A percentile compares a stretch with the other conserved stretches of the same genome.
phyloP scores from a whole-genome alignment of 2,329 filamentous ascomycete genomes.

The Pseudocercospora eumusae region DNA sequence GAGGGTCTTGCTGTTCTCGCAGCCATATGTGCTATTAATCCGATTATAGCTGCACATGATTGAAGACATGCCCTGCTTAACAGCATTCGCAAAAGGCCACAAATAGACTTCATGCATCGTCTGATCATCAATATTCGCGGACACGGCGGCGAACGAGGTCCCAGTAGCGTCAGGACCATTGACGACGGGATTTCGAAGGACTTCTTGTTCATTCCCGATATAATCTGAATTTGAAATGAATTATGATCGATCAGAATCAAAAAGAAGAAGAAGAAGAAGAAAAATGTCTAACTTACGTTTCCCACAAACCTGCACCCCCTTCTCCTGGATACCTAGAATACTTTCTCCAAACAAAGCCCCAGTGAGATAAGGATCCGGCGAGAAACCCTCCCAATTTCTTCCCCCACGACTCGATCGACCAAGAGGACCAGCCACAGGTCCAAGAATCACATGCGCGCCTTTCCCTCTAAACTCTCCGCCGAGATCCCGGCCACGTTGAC shows the following conservation, averaged over 20 bases:
- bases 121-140: slow-evolving; percentile 52
- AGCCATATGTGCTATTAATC: slow-evolving; percentile 69
- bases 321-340: slow-evolving; percentile 71
- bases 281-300: slow-evolving; percentile 55
- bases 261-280: too few species aligned
- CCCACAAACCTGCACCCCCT: slow-evolving; percentile 72
- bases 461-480: slow-evolving; percentile 69
- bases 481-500: slow-evolving; percentile 72
- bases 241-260: too few species aligned
- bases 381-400: slow-evolving; percentile 90
- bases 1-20: slow-evolving; percentile 62
- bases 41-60: slow-evolving; percentile 49
- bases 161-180: too few species aligned
- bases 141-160: slow-evolving; percentile 35
- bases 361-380: slow-evolving; percentile 81
- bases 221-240: slow-evolving; percentile 52
- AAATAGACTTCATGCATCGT: slow-evolving; percentile 63
- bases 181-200: slow-evolving; percentile 16
- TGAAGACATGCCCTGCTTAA: slow-evolving; percentile 34
- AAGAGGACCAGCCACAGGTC: slow-evolving; percentile 79
- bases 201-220: slow-evolving; percentile 56
- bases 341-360: slow-evolving; percentile 76
- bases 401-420: slow-evolving; percentile 82
- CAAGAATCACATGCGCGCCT: slow-evolving; percentile 75
- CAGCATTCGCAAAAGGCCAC: slow-evolving; percentile 38